These are phyloP conservation scores for Paraleonurus japonicus DNA, from an alignment of 257 asterid species.

Conservation along the genomic window DNA sequence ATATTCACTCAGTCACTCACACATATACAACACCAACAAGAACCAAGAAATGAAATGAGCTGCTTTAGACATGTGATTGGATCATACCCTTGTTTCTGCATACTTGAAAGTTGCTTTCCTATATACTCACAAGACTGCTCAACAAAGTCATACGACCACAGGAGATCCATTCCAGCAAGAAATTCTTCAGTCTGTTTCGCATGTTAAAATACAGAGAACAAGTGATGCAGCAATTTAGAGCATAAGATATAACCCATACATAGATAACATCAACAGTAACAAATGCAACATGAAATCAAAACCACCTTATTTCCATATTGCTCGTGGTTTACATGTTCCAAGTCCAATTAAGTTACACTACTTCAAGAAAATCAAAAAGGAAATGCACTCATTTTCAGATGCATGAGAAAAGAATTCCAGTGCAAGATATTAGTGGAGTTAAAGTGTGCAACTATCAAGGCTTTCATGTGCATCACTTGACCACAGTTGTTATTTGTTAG, in stretches of 20 bases:
- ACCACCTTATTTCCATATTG: slow-evolving; percentile 6
- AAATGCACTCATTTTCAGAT: not conserved
- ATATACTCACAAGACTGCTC: slow-evolving; percentile 66
- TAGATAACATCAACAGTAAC: not conserved
- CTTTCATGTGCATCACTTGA: not conserved
- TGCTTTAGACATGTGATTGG: slow-evolving; percentile 19
- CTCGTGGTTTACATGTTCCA: slow-evolving; percentile 3
- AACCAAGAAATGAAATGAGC: slow-evolving; percentile 11
- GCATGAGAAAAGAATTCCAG: not conserved
- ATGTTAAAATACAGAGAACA: slow-evolving; percentile 22
- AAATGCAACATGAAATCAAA: not conserved
- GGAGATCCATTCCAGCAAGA: slow-evolving; percentile 67
- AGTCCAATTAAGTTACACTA: not conserved
- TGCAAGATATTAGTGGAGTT: not conserved
- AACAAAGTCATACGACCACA: slow-evolving; percentile 73
- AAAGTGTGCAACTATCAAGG: not conserved
- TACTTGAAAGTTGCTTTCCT: slow-evolving; percentile 63
- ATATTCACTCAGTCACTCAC: not conserved
- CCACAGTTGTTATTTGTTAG: not conserved
- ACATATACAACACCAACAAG: not conserved
- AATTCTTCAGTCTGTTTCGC: slow-evolving; percentile 85
- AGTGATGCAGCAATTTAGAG: slow-evolving; percentile 24
- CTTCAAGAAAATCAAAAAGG: not conserved
- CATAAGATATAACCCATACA: slow-evolving; percentile 5
- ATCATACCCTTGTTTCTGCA: slow-evolving; percentile 87